A percentile compares a stretch with the other conserved stretches of the same genome.
phyloP scores from a whole-genome alignment of 192 early-diverging fungal genomes.

The Lobosporangium transversale region DNA sequence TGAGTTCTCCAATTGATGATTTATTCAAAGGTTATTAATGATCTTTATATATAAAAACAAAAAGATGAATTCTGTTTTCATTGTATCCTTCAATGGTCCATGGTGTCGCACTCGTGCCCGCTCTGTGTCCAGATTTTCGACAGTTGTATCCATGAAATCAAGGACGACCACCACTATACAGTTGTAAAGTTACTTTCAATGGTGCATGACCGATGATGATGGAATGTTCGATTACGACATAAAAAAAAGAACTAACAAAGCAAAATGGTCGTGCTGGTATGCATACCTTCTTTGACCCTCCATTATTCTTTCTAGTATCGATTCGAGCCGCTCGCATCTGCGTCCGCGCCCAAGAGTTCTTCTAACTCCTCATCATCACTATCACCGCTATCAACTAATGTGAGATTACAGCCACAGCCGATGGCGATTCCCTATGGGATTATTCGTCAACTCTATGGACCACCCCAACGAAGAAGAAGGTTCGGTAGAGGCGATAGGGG shows the following conservation, averaged over 20 bases:
- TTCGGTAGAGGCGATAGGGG: not conserved
- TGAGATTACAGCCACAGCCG: not conserved
- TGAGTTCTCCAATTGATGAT: no score
- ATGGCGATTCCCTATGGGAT: conserved; percentile 18
- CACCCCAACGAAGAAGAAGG: conserved; percentile 24
- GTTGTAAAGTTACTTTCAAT: not conserved
- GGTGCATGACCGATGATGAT: no score
- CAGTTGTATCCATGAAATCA: conserved; percentile 16
- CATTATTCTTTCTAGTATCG: conserved; percentile 6
- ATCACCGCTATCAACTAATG: not conserved
- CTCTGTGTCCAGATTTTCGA: conserved; percentile 22
- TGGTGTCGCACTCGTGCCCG: conserved; percentile 29
- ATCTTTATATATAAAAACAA: no score
- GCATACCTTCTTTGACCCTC: not conserved
- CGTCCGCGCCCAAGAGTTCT: not conserved
- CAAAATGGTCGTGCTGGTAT: not conserved
- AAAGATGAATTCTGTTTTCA: conserved; percentile 40
- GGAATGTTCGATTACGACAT: no score
- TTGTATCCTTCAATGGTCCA: conserved; percentile 38
- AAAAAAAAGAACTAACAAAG: not conserved
- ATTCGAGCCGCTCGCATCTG: conserved; percentile 25
- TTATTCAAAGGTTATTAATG: no score
- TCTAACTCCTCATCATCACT: not conserved
- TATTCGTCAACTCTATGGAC: conserved; percentile 27
- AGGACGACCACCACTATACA: conserved; percentile 13